These are phyloP conservation scores for Lentinula sp. DNA, from an alignment of 768 basidiomycete genomes.

Conservation along the genomic window DNA sequence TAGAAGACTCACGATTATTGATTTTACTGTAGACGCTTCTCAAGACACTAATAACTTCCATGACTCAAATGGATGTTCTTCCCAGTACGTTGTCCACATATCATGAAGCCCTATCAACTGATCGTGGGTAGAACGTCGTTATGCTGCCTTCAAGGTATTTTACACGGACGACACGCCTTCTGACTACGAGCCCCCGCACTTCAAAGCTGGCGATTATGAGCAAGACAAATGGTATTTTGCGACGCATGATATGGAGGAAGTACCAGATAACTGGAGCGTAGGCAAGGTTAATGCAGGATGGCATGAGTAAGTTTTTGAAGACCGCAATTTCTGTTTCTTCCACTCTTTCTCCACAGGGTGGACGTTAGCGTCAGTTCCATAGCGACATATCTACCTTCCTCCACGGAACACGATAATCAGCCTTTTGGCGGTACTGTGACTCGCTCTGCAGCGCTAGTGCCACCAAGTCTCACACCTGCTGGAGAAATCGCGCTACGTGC, in stretches of 20 bases:
- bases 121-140: conserved; percentile 56
- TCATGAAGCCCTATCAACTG: too few relatives aligned
- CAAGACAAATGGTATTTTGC: conserved; percentile 77
- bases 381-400: conserved; percentile 64
- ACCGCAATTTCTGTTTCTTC: neutral
- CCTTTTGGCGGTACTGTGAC: conserved; percentile 46
- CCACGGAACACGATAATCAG: conserved; percentile 51
- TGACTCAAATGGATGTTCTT: conserved; percentile 71
- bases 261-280: conserved; percentile 67
- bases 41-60: conserved; percentile 74
- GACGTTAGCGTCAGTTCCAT: conserved; percentile 70
- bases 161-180: conserved; percentile 75
- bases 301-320: conserved; percentile 48
- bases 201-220: conserved; percentile 64
- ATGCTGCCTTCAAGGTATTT: conserved; percentile 84
- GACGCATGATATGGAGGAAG: conserved; percentile 67
- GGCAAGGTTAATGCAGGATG: conserved; percentile 67
- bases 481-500: conserved; percentile 50
- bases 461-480: conserved; percentile 44
- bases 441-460: conserved; percentile 11
- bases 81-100: conserved; percentile 46
- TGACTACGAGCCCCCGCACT: conserved; percentile 82
- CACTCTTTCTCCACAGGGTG: conserved; percentile 36
- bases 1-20: neutral
- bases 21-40: conserved; percentile 49